Evolutionary conservation across 192 early-diverging fungal species (phyloP).

Genomic region (Coemansia sp.): DNA sequence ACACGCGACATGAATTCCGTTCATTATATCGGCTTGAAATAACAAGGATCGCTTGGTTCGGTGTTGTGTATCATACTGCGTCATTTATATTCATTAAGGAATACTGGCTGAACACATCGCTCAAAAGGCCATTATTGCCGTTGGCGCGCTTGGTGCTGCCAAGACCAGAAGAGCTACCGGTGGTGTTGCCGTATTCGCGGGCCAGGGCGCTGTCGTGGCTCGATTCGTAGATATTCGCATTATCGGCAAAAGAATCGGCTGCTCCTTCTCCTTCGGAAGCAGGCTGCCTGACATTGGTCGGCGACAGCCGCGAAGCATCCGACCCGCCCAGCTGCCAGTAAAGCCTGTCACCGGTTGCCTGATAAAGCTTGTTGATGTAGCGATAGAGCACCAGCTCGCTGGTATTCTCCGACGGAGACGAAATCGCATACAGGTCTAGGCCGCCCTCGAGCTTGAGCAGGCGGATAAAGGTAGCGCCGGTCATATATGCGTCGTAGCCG

Average conservation of each 20-base stretch:
- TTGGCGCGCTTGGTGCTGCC: background rate
- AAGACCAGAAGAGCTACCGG: background rate
- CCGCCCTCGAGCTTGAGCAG: conserved; percentile 54
- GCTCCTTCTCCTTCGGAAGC: background rate
- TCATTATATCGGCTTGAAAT: no score
- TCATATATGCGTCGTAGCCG: conserved; percentile 89
- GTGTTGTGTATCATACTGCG: no score
- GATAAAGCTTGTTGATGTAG: conserved; percentile 44
- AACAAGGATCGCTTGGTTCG: no score
- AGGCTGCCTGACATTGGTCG: background rate
- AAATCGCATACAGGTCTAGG: conserved; percentile 12
- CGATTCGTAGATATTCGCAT: background rate
- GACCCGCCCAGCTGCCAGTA: conserved; percentile 16
- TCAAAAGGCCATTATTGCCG: background rate
- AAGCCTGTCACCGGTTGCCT: conserved; percentile 9
- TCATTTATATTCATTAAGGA: background rate
- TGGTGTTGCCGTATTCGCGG: no score
- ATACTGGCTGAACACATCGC: background rate
- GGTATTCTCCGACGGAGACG: conserved; percentile 5
- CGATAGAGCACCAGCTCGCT: conserved; percentile 42
- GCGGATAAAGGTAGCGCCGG: conserved; percentile 74
- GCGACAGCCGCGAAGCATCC: background rate
- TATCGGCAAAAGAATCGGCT: background rate
- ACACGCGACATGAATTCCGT: no score
- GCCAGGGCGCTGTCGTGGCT: no score